These are phyloP conservation scores for Aspergillus sparsus DNA, from an alignment of 495 filamentous ascomycete genomes.

Conservation along the genomic window DNA sequence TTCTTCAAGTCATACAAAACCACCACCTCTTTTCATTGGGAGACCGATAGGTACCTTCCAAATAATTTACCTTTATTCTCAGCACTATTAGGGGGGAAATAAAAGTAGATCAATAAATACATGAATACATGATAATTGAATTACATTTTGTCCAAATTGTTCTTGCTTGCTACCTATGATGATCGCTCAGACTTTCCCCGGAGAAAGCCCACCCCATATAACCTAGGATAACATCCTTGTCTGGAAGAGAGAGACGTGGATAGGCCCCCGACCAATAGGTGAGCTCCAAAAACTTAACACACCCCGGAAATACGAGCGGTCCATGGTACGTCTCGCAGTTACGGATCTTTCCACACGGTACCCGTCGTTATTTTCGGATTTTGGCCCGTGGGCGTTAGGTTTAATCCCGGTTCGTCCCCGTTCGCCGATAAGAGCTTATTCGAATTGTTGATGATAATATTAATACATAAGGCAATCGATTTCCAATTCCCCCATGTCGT, in stretches of 20 bases:
- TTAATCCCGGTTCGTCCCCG: conserved; percentile 21
- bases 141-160: conserved; percentile 7
- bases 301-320: conserved; percentile 20
- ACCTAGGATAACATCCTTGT: background rate
- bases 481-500: conserved; percentile 12
- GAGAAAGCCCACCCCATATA: conserved; percentile 15
- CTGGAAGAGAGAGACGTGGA: conserved; percentile 8
- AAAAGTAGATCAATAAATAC: background rate
- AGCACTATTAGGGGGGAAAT: no score
- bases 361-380: conserved; percentile 4
- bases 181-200: conserved; percentile 10
- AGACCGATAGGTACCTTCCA: background rate
- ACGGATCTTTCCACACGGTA: background rate
- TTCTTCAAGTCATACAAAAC: conserved; percentile 32
- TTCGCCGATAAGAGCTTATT: conserved; percentile 29
- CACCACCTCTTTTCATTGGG: conserved; percentile 8
- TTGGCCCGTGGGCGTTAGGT: conserved; percentile 3
- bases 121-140: conserved; percentile 1
- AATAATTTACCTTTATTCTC: no score
- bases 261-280: conserved; percentile 21
- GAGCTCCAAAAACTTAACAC: background rate
- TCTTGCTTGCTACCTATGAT: background rate
- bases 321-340: background rate
- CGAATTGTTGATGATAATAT: conserved; percentile 36
- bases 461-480: conserved; percentile 36